Base-by-base conservation (phyloP, 305 asterid species). In the Rubia tinctorum region DNA sequence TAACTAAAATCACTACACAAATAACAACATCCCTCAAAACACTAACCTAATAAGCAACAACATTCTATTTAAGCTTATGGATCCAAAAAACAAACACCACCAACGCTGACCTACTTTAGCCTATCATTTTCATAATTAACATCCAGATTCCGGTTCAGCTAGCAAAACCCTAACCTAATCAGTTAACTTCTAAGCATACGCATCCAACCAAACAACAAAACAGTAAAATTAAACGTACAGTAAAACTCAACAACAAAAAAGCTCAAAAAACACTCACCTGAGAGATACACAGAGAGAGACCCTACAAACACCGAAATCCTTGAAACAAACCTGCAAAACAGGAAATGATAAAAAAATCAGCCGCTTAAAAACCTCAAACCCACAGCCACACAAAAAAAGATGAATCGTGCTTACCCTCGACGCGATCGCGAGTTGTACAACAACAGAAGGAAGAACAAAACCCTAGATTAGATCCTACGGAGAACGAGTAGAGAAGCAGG, bases 381-480 rank as follows among this genome's bases (percentile, higher is more conserved):
- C 17, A 61, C 37, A 66, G 12, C 8, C 18, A 15, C 23, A 9
- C 9, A 7, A 1, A 20, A 39, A 39, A 14, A 18, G 44, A 5
- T 27, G 9, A 79, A 67, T 47, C 42, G 20, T 4, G 51, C 75
- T 79, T 30, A 79, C 77, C 55, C 66, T 9, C 22, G 56, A 39
- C 40, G 61, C 45, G 70, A 37, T 56, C 65, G 53, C 15, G 20
- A 64, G 42, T 15, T 30, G 11, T 0, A 12, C 18, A 62, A 14
- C 40, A 23, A 23, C 40, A 63, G 12, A 34, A 8, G 8, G 13
- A 3, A 17, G 43, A 34, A 17, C 10, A 37, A 53, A 78, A 76
- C 70, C 79, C 86, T 74, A 78, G 82, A 82, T 84, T 80, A 67
- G 60, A 55, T 55, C 66, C 63, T 25, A 34, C 62, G 27, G 68